Percentiles rank a stretch among this genome's conserved stretches.
Conservation (phyloP, 306 rosid species). For the Oemleria cerasiformis region DNA sequence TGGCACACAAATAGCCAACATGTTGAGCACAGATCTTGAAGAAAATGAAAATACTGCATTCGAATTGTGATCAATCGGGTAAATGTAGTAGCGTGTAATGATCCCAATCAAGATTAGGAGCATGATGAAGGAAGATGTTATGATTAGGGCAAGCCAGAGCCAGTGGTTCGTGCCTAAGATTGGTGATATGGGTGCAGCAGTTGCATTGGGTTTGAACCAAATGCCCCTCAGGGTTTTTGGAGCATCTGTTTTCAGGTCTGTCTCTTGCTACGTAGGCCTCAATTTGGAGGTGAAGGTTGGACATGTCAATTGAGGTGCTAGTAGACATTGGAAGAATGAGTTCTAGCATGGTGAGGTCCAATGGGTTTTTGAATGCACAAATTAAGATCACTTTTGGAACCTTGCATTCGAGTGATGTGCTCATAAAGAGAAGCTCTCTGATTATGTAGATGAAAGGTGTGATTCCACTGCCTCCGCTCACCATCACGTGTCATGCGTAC, state of each 20-base stretch:
- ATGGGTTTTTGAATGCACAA: constrained; percentile 45
- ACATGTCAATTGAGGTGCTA: constrained; percentile 30
- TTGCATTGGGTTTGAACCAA: constrained; percentile 45
- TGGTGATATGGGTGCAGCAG: constrained; percentile 44
- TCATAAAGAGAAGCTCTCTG: constrained; percentile 40
- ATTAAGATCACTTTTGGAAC: constrained; percentile 50
- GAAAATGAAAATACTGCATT: constrained; percentile 35
- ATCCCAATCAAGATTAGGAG: constrained; percentile 46
- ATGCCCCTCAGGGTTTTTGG: constrained; percentile 17
- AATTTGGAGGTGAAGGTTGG: constrained; percentile 42
- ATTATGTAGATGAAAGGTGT: constrained; percentile 72
- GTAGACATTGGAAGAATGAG: constrained; percentile 51
- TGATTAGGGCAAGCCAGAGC: constrained; percentile 64
- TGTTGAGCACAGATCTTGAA: constrained; percentile 32
- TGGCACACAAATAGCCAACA: constrained; percentile 47
- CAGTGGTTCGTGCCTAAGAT: constrained; percentile 54
- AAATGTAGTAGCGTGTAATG: constrained; percentile 46
- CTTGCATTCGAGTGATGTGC: constrained; percentile 20
- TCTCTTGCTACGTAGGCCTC: constrained; percentile 61
- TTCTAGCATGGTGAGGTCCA: constrained; percentile 53
- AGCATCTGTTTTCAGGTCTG: constrained; percentile 21
- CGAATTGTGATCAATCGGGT: constrained; percentile 55
- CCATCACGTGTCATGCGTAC: constrained; percentile 59
- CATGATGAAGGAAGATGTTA: constrained; percentile 51
- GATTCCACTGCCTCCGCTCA: constrained; percentile 80